phyloP scores from a whole-genome alignment of 331 rosid genomes.

The Saraca asoca region DNA sequence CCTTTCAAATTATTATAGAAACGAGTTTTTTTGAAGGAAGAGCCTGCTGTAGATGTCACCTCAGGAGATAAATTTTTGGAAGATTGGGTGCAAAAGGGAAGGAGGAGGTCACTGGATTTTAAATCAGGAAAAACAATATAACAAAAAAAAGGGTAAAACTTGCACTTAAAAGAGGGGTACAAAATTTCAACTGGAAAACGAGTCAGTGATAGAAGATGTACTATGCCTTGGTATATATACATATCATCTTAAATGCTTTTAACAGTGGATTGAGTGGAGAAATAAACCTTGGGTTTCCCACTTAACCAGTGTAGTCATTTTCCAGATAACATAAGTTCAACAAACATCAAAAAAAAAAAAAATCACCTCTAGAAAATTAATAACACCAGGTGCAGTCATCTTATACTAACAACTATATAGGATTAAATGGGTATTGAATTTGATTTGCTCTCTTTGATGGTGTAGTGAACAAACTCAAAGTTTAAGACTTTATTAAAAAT shows the following conservation, averaged over 20 bases:
- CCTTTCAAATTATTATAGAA: slow-evolving; percentile 36
- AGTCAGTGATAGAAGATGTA: slow-evolving; percentile 34
- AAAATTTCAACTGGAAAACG: slow-evolving; percentile 41
- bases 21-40: slow-evolving; percentile 35
- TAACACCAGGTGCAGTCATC: slow-evolving; percentile 30
- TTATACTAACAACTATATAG: not conserved
- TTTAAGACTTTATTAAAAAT: too few relatives aligned
- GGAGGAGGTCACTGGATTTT: slow-evolving; percentile 45
- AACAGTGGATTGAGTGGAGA: slow-evolving; percentile 23
- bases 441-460: not conserved
- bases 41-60: slow-evolving; percentile 44
- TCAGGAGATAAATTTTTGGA: slow-evolving; percentile 32
- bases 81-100: slow-evolving; percentile 32
- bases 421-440: not conserved
- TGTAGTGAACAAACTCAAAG: not conserved
- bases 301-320: slow-evolving; percentile 33
- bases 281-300: not conserved
- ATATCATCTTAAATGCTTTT: slow-evolving; percentile 32
- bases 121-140: slow-evolving; percentile 5
- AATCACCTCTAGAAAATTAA: slow-evolving; percentile 19
- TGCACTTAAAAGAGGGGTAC: slow-evolving; percentile 55
- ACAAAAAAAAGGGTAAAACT: slow-evolving; percentile 35
- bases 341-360: not conserved
- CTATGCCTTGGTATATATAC: slow-evolving; percentile 31
- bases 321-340: slow-evolving; percentile 27